Conservation (phyloP, 2,329 filamentous ascomycete genomes). For the Dothideomycetidae sp. region DNA sequence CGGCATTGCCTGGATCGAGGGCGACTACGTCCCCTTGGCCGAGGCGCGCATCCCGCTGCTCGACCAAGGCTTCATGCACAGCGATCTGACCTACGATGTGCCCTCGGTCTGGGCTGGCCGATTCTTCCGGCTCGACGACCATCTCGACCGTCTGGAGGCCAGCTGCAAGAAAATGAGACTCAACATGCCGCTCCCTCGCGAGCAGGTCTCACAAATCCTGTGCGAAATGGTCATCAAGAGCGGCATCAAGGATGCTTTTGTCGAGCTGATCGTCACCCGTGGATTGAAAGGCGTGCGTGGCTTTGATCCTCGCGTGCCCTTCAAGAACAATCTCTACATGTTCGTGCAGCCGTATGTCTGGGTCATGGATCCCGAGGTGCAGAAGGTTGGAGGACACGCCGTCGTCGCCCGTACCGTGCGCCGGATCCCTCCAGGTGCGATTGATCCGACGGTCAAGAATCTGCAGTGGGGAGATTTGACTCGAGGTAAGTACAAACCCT, state of each 20-base stretch:
- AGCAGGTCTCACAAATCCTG: conserved; percentile 24
- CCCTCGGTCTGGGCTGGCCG: conserved; percentile 38
- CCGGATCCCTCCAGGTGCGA: conserved; percentile 30
- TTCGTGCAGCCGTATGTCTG: conserved; percentile 37
- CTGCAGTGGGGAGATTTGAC: no score
- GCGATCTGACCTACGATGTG: conserved; percentile 40
- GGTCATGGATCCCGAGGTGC: conserved; percentile 35
- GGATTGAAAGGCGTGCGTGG: conserved; percentile 32
- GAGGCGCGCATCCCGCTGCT: conserved; percentile 37
- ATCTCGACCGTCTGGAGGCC: conserved; percentile 30
- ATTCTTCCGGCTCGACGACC: conserved; percentile 39
- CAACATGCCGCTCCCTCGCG: conserved; percentile 27
- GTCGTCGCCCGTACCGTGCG: conserved; percentile 34
- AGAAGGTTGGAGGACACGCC: conserved; percentile 28
- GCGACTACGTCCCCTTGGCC: conserved; percentile 29
- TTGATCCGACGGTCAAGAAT: conserved; percentile 39
- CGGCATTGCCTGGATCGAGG: conserved; percentile 36
- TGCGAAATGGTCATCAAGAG: conserved; percentile 33
- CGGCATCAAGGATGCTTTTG: conserved; percentile 36
- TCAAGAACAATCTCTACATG: conserved; percentile 33
- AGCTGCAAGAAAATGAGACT: conserved; percentile 35
- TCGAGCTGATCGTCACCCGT: conserved; percentile 38
- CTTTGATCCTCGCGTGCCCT: conserved; percentile 20
- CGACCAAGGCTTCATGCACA: conserved; percentile 39
- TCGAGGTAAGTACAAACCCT: no score